Evolutionary conservation across 345 rosid genomes (phyloP), one percentile per base, ranked within the genome.

Genomic region (Streptanthus diversifolius): DNA sequence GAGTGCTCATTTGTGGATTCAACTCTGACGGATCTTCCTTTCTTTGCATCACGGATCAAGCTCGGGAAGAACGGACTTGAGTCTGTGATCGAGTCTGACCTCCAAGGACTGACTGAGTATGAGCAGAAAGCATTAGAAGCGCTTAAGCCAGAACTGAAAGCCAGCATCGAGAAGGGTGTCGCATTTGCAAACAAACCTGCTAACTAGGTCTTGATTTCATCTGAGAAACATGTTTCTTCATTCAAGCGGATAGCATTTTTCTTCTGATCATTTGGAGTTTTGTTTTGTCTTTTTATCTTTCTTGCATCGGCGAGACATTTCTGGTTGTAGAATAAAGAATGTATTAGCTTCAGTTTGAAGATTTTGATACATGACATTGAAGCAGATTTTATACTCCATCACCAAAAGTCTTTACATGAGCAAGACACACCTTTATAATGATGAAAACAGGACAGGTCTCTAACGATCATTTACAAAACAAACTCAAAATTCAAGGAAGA

Each of bases 1-100:
- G 97, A 92, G 82, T 91, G 99, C 65, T 69, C 90, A 0, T 95
- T 71, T 45, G 92, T 95, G 66, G 91, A 90, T 53, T 91, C 99
- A 1, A 83, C 80, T 47, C 60, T 86, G 57, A 86, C 93, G 0
- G 99, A 88, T 57, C 89, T 88, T 40, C 96, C 97, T 35, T 95
- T 85, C 85, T 95, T 90, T 66, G 93, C 99, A 17, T 95, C 98
- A 0, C 76, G 93, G 85, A 77, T 90, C 24, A 95, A 90, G 85
- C 75, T 95, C 22, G 96, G 99, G 61, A 90, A 68, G 84, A 83
- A 85, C 12, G 98, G 99, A 19, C 62, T 91, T 54, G 99, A 95
- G 82, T 85, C 95, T 77, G 30, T 88, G 73, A 83, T 91, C 45
- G 81, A 85, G 51, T 83, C 89, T 19, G 96, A 88, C 51, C 87